A percentile compares a stretch with the other conserved stretches of the same genome.
Evolutionary conservation across 1,284 basidiomycete species (phyloP).

Genomic region (Trametes hirsuta): DNA sequence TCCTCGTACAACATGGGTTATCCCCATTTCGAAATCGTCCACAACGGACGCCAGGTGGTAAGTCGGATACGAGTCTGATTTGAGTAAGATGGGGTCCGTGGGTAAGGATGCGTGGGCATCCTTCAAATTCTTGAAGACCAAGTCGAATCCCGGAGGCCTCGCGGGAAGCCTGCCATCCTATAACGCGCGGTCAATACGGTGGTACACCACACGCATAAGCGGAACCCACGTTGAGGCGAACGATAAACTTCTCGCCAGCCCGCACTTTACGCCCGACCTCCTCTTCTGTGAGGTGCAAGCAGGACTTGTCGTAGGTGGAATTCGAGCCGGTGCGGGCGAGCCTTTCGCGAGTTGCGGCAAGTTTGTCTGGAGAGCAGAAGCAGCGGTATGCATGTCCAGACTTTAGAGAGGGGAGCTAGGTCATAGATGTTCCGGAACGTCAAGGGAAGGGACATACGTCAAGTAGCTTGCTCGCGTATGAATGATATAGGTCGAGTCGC

Average conservation of each 20-base stretch:
- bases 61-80: constrained; percentile 92
- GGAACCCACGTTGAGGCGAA: constrained; percentile 81
- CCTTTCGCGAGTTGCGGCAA: constrained; percentile 68
- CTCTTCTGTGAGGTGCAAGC: constrained; percentile 83
- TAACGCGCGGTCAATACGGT: constrained; percentile 7
- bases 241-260: constrained; percentile 77
- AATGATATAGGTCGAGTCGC: constrained; percentile 82
- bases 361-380: constrained; percentile 81
- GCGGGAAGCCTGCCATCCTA: constrained; percentile 59
- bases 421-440: neutral
- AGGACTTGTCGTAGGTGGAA: constrained; percentile 83
- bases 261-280: constrained; percentile 77
- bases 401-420: constrained; percentile 33
- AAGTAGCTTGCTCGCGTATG: constrained; percentile 75
- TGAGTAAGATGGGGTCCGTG: constrained; percentile 93
- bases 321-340: constrained; percentile 74
- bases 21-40: constrained; percentile 95
- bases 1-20: constrained; percentile 94
- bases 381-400: constrained; percentile 91
- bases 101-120: constrained; percentile 78
- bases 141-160: constrained; percentile 55
- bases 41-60: constrained; percentile 97
- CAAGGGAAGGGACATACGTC: constrained; percentile 50
- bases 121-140: constrained; percentile 77
- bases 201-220: neutral